Conservation (phyloP, 768 basidiomycete species). For the Naganishia vaughanmartiniae region DNA sequence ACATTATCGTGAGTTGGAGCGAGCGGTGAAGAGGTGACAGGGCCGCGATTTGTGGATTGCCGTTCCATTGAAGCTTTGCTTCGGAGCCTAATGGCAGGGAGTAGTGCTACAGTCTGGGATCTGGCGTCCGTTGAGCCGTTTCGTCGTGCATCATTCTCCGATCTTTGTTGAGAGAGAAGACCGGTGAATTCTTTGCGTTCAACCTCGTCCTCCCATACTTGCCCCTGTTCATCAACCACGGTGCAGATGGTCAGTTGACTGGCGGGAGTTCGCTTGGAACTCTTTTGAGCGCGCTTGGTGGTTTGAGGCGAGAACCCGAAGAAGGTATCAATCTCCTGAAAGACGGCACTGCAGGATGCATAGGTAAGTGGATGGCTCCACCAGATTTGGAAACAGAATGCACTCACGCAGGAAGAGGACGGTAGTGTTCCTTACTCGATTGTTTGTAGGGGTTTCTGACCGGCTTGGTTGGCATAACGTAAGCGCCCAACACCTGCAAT, state of each 20-base stretch:
- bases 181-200: neutral
- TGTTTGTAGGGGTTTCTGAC: neutral
- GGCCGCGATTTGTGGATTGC: neutral
- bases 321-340: conserved; percentile 13
- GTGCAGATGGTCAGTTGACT: neutral
- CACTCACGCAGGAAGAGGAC: conserved; percentile 19
- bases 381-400: neutral
- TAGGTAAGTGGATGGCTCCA: neutral
- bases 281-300: neutral
- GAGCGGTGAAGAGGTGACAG: neutral
- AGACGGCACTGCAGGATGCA: neutral
- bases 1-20: conserved; percentile 6
- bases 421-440: neutral
- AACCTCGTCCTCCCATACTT: neutral
- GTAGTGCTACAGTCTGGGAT: neutral
- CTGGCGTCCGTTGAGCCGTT: neutral
- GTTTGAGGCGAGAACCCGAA: conserved; percentile 8
- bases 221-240: neutral
- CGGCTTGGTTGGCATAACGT: neutral
- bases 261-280: neutral
- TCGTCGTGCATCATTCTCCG: neutral
- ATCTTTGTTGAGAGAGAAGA: neutral
- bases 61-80: conserved; percentile 11
- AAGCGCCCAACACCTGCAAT: conserved; percentile 22
- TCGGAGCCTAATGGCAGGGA: neutral